These are phyloP conservation scores for Heritiera fomes DNA, from an alignment of 345 rosid species.

Conservation along the genomic window DNA sequence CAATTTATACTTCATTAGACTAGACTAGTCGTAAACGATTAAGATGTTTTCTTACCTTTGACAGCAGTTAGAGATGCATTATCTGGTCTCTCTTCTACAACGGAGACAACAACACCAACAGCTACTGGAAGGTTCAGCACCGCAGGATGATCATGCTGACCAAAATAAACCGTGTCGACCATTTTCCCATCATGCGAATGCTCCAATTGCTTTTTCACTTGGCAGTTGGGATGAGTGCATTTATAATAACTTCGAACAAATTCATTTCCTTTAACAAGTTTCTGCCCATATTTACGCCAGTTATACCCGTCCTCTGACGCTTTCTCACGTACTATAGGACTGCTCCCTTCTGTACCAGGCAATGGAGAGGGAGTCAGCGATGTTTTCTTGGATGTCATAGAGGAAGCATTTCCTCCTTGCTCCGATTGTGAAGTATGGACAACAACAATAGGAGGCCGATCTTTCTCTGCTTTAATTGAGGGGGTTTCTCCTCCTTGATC, in stretches of 20 bases:
- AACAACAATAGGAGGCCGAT: conserved; percentile 21
- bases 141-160: conserved; percentile 80
- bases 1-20: neutral
- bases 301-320: conserved; percentile 79
- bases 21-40: conserved; percentile 8
- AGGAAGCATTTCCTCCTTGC: conserved; percentile 41
- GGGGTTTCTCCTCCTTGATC: conserved; percentile 31
- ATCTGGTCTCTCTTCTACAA: conserved; percentile 51
- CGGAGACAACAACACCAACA: conserved; percentile 43
- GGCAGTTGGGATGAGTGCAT: conserved; percentile 81
- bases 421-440: conserved; percentile 31
- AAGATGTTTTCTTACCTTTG: conserved; percentile 48
- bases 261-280: conserved; percentile 88
- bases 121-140: conserved; percentile 47
- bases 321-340: conserved; percentile 66
- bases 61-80: conserved; percentile 32
- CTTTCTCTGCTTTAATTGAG: conserved; percentile 31
- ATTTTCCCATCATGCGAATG: conserved; percentile 66
- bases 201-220: conserved; percentile 86
- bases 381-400: conserved; percentile 34
- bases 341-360: conserved; percentile 54
- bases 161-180: conserved; percentile 63
- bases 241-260: conserved; percentile 87
- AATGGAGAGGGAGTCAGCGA: conserved; percentile 24
- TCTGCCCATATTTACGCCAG: conserved; percentile 97